These are phyloP conservation scores for Moesziomyces sp. DNA, from an alignment of 1,284 basidiomycete species.

Conservation along the genomic window DNA sequence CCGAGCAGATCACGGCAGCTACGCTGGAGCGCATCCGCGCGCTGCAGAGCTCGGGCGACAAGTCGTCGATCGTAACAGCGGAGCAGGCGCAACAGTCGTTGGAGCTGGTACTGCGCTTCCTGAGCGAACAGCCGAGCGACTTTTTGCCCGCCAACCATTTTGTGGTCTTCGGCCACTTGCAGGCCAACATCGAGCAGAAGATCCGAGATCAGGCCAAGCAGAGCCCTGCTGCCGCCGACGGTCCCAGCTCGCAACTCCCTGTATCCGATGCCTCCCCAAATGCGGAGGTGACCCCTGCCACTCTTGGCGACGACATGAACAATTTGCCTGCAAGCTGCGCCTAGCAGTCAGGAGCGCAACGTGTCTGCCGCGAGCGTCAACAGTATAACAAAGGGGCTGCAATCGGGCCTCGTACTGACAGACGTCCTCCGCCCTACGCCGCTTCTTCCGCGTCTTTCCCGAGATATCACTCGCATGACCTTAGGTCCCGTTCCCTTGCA, in stretches of 20 bases:
- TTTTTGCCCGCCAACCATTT: conserved; percentile 38
- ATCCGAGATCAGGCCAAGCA: conserved; percentile 14
- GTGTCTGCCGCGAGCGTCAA: no score
- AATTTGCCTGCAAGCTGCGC: no score
- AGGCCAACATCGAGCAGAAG: conserved; percentile 44
- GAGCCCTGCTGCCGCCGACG: conserved; percentile 1
- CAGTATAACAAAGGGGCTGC: no score
- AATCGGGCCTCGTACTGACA: no score
- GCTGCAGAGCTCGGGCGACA: conserved; percentile 14
- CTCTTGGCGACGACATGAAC: no score
- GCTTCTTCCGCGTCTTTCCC: no score
- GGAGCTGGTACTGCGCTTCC: conserved; percentile 36
- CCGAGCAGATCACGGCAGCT: conserved; percentile 17
- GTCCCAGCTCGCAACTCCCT: not conserved
- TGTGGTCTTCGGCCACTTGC: conserved; percentile 37
- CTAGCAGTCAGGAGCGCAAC: no score
- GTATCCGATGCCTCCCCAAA: not conserved
- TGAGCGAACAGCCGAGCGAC: conserved; percentile 42
- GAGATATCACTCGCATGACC: no score
- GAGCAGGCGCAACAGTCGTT: conserved; percentile 41
- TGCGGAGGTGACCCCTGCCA: no score
- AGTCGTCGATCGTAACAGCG: conserved; percentile 23
- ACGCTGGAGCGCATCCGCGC: conserved; percentile 24
- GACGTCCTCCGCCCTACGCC: no score
- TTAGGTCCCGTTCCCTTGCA: no score